Evolutionary conservation across 2,329 filamentous ascomycete species (phyloP), one percentile per base, ranked within the genome.

Genomic region (Coniochaeta pulveracea): DNA sequence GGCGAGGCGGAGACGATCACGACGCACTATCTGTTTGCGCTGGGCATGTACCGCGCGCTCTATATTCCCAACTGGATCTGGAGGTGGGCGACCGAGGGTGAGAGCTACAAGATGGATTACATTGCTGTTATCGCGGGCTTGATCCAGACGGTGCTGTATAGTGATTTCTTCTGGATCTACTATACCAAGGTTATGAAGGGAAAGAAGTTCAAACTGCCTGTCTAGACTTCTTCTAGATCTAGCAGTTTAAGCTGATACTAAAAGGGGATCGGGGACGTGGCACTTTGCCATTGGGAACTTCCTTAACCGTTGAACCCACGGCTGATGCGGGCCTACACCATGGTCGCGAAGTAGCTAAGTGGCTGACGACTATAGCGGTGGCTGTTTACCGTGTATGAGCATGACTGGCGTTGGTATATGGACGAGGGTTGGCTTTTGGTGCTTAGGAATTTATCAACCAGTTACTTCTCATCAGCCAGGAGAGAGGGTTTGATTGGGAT

Each of bases 31-130:
- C 72, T 98, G 26, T 94, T 94, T 52, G 89, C 93, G 10, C 69
- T 98, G 23, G 91, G 91, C 21, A 66, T 80, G 41, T 98, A 98
- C 65, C 73, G 91, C 37, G 85, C 88, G 4, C 68, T 98, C 36
- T 98, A 98, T 61, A 98, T 98, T 47, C 91, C 91, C 44, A 98
- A 98, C 64, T 98, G 91, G 91, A 77, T 96, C 49, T 96, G 85
- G 61, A 72, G 91, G 36, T 96, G 89, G 61, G 72, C 83, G 46
- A 70, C 72, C 33, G 86, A 94, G 57, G 28, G 28, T 10, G 53
- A 60, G 28, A 65, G 73, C 33, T 80, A 85, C 56, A 81, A 70
- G 56, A 56, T 80, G 46, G 88, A 96, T 54, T 83, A 79, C 43
- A 93, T 95, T 45, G 81, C 88, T 14, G 80, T 95, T 33, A 53